phyloP scores from a whole-genome alignment of 352 stramenopile genomes.

The Globisporangium alternatum region DNA sequence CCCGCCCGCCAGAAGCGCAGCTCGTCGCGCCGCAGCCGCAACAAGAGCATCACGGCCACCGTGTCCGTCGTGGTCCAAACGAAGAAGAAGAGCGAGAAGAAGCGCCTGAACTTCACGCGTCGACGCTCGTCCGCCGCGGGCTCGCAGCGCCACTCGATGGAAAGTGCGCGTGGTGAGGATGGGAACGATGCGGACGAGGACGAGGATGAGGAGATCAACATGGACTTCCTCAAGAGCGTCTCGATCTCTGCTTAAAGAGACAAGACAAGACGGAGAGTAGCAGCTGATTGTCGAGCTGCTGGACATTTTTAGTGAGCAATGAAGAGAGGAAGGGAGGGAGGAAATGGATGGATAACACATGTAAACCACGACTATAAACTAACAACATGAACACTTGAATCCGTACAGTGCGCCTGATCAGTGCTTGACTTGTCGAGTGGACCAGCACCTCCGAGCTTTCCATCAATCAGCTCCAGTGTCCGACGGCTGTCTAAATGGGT shows the following conservation, averaged over 20 bases:
- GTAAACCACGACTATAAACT: slow-evolving; percentile 7
- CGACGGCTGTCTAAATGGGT: too few species aligned
- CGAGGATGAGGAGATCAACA: slow-evolving; percentile 63
- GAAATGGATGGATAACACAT: not conserved
- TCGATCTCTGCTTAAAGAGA: slow-evolving; percentile 24
- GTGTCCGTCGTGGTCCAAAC: slow-evolving; percentile 13
- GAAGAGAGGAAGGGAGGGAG: not conserved
- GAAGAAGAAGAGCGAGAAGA: slow-evolving; percentile 28
- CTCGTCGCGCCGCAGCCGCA: slow-evolving; percentile 3
- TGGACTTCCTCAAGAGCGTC: slow-evolving; percentile 74
- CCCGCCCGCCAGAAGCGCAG: slow-evolving; percentile 3
- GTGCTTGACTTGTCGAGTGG: too few species aligned
- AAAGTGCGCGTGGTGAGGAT: slow-evolving; percentile 25
- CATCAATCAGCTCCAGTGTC: too few species aligned
- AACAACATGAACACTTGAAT: not conserved
- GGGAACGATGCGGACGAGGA: slow-evolving; percentile 42
- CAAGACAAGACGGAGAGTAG: not conserved
- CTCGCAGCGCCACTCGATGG: slow-evolving; percentile 20
- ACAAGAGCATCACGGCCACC: slow-evolving; percentile 2
- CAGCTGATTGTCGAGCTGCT: not conserved
- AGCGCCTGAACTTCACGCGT: slow-evolving; percentile 38
- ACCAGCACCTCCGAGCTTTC: too few species aligned
- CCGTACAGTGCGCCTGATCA: too few species aligned
- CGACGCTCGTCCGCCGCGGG: slow-evolving; percentile 20
- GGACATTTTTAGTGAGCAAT: not conserved